A percentile compares a stretch with the other conserved stretches of the same genome.
Evolutionary conservation across 108 stramenopile genomes (phyloP).

Genomic region (Cyclostephanos tholiformis): DNA sequence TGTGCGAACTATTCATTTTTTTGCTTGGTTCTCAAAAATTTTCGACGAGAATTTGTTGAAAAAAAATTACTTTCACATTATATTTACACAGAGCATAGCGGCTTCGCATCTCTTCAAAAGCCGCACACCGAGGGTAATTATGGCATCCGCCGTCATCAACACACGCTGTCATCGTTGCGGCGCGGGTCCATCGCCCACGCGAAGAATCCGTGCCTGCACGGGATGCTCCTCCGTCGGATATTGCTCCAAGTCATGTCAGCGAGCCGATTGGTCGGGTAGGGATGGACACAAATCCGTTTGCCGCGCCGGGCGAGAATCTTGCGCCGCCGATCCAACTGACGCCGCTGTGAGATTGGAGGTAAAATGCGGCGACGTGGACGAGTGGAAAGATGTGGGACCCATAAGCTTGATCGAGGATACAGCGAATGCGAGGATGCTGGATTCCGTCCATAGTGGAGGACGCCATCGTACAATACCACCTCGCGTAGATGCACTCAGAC

Average conservation of each 20-base stretch:
- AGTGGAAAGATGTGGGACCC: constrained; percentile 38
- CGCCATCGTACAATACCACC: not conserved
- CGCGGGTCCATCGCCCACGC: constrained; percentile 12
- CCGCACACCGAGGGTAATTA: not conserved
- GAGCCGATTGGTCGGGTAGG: constrained; percentile 14
- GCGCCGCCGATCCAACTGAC: not conserved
- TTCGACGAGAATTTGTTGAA: no score
- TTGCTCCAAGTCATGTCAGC: constrained; percentile 26
- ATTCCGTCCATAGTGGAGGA: not conserved
- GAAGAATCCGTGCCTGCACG: constrained; percentile 31
- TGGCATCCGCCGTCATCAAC: not conserved
- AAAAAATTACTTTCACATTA: no score
- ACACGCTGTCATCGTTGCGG: constrained; percentile 26
- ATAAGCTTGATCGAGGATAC: constrained; percentile 20
- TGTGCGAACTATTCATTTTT: no score
- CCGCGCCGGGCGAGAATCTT: not conserved
- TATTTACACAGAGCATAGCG: no score
- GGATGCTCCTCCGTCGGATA: constrained; percentile 31
- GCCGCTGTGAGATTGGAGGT: constrained; percentile 16
- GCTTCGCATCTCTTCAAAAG: not conserved
- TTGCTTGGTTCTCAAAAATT: no score
- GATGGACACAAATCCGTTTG: constrained; percentile 22
- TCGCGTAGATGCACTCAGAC: not conserved
- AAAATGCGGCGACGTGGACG: constrained; percentile 5
- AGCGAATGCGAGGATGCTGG: not conserved